These are phyloP conservation scores for Trichoderma asperelloides DNA, from an alignment of 495 filamentous ascomycete species.

Conservation along the genomic window DNA sequence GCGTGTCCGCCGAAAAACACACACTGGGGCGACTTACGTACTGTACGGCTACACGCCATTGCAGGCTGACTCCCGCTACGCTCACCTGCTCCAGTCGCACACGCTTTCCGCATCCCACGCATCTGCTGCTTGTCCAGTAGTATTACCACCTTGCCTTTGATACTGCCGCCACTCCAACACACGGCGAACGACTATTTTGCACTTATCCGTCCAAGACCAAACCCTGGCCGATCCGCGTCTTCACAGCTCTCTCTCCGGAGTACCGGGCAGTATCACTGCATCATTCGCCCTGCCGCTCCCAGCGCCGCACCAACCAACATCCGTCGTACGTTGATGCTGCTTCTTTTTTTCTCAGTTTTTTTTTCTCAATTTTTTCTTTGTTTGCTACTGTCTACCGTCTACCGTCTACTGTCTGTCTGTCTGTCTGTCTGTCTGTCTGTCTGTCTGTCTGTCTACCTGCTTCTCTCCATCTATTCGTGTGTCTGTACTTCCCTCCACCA, in stretches of 20 bases:
- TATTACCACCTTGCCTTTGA: neutral
- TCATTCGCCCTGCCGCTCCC: constrained; percentile 2
- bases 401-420: no score
- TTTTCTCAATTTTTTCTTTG: neutral
- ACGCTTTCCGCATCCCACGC: neutral
- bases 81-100: neutral
- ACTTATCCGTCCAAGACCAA: neutral
- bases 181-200: neutral
- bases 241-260: neutral
- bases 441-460: neutral
- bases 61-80: neutral
- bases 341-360: neutral
- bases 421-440: neutral
- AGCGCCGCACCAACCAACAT: neutral
- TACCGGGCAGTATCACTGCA: constrained; percentile 3
- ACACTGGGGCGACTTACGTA: neutral
- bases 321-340: neutral
- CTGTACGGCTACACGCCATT: neutral
- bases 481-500: neutral
- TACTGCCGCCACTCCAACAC: neutral
- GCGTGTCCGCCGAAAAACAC: neutral
- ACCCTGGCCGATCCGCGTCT: constrained; percentile 5
- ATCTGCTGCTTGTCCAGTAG: neutral
- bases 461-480: neutral
- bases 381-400: no score